A percentile compares a stretch with the other conserved stretches of the same genome.
These are phyloP conservation scores for Lactarius trivialis DNA, from an alignment of 768 basidiomycete genomes.

Conservation along the genomic window DNA sequence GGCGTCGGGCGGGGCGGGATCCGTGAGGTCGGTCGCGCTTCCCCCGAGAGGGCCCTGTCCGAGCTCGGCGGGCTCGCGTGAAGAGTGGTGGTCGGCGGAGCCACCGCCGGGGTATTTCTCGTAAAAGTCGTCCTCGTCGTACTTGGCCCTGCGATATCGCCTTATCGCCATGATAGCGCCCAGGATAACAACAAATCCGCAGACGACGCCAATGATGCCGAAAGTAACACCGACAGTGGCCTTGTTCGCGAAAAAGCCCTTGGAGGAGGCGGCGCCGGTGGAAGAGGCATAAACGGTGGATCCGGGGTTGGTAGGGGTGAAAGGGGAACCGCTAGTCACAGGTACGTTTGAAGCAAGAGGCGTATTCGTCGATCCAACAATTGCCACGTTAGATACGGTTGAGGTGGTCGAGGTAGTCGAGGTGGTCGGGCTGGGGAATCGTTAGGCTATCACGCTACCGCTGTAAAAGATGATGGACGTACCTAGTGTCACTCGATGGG, in stretches of 20 bases:
- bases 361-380: not conserved
- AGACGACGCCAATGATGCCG: conserved; percentile 23
- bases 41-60: conserved; percentile 4
- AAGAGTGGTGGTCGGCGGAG: not conserved
- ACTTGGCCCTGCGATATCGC: not conserved
- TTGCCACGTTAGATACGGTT: not conserved
- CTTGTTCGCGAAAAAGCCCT: conserved; percentile 19
- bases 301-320: not conserved
- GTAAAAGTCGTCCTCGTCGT: conserved; percentile 8
- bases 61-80: not conserved
- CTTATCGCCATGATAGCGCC: not conserved
- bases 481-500: not conserved
- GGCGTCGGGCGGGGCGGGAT: conserved; percentile 2
- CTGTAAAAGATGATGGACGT: not conserved
- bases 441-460: not conserved
- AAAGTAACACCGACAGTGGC: conserved; percentile 25
- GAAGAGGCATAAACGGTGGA: not conserved
- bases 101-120: conserved; percentile 12
- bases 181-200: conserved; percentile 5
- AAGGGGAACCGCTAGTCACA: not conserved
- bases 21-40: conserved; percentile 2
- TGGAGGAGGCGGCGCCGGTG: not conserved
- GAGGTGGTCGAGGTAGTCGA: not conserved
- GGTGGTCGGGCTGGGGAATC: not conserved
- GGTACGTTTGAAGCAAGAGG: not conserved